These are phyloP conservation scores for Phaffomyces antillensis DNA, from an alignment of 805 yeast species.

Conservation along the genomic window DNA sequence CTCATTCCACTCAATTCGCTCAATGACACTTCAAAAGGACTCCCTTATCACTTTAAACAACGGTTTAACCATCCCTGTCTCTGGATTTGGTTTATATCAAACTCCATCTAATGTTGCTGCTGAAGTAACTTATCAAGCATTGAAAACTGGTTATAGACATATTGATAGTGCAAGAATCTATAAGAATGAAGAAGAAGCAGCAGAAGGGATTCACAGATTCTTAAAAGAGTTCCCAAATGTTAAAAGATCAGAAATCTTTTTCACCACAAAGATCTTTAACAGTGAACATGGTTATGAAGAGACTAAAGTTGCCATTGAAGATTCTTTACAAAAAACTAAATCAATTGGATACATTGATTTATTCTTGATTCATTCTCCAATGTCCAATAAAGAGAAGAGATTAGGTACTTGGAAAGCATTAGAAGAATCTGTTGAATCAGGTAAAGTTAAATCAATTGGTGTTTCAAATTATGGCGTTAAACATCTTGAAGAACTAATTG, in stretches of 20 bases:
- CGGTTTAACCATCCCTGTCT: constrained; percentile 17
- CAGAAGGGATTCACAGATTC: constrained; percentile 17
- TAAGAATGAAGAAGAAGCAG: constrained; percentile 17
- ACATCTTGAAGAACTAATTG: constrained; percentile 56
- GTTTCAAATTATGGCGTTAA: constrained; percentile 68
- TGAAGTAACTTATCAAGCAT: constrained; percentile 15
- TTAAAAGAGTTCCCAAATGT: constrained; percentile 15
- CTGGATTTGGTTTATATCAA: constrained; percentile 21
- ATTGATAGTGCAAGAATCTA: constrained; percentile 19
- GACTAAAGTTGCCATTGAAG: constrained; percentile 34
- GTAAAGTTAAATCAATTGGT: constrained; percentile 61
- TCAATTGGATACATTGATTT: constrained; percentile 62
- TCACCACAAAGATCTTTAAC: constrained; percentile 18
- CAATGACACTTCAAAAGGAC: constrained; percentile 9
- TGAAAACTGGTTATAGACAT: constrained; percentile 21
- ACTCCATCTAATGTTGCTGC: constrained; percentile 17
- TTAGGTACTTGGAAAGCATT: constrained; percentile 64
- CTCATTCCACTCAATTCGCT: neutral
- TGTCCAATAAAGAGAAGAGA: constrained; percentile 39
- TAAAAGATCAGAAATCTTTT: constrained; percentile 18
- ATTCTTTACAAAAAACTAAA: constrained; percentile 44
- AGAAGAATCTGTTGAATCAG: constrained; percentile 62
- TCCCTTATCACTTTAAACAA: constrained; percentile 14
- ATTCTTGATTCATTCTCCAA: constrained; percentile 61
- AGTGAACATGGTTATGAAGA: constrained; percentile 9